Evolutionary conservation across 2,329 filamentous ascomycete species (phyloP).

Genomic region (Cucurbitaria berberidis): DNA sequence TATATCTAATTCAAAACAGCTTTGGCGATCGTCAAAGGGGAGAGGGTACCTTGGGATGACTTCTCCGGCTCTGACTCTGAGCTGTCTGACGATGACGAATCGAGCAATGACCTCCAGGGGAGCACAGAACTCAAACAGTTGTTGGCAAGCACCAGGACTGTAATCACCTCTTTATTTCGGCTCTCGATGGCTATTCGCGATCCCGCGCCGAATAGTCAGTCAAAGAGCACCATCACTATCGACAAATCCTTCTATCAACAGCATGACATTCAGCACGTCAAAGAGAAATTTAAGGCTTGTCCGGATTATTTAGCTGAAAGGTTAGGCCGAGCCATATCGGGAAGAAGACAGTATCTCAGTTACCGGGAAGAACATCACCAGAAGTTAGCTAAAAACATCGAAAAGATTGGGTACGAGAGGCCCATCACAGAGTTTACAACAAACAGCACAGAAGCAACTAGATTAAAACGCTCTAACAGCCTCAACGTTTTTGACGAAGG

Average conservation of each 20-base stretch:
- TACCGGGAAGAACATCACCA: conserved; percentile 43
- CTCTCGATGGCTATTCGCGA: conserved; percentile 43
- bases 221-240: conserved; percentile 26
- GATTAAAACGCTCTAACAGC: conserved; percentile 2
- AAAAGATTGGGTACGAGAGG: conserved; percentile 26
- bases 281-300: conserved; percentile 28
- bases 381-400: conserved; percentile 32
- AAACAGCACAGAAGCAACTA: conserved; percentile 23
- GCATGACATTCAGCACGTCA: conserved; percentile 35
- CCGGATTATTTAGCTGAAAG: conserved; percentile 23
- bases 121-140: conserved; percentile 35
- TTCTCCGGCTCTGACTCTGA: conserved; percentile 18
- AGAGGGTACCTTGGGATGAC: conserved; percentile 28
- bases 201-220: conserved; percentile 39
- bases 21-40: conserved; percentile 17
- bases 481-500: conserved; percentile 13
- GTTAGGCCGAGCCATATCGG: conserved; percentile 41
- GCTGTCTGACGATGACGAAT: conserved; percentile 15
- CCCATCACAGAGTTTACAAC: conserved; percentile 22
- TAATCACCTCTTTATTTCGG: conserved; percentile 40
- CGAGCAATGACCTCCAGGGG: conserved; percentile 7
- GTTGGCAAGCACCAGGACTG: conserved; percentile 20
- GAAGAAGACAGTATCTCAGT: conserved; percentile 39
- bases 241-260: conserved; percentile 34
- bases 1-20: not conserved